phyloP scores from a whole-genome alignment of 164 flowering plant species.

The Stephania yunnanensis region DNA sequence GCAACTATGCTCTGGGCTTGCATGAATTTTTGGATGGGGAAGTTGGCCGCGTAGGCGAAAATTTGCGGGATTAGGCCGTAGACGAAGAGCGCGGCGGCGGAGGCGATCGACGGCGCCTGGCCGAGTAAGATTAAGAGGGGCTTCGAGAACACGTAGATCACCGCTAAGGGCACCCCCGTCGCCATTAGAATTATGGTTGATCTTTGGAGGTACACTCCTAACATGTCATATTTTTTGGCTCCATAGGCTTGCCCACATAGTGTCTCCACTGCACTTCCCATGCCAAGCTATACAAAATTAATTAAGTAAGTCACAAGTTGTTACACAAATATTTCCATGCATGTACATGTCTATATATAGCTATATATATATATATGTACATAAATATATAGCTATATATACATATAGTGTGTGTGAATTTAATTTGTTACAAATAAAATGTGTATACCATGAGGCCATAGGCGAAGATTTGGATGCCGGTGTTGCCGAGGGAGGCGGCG shows the following conservation, averaged over 20 bases:
- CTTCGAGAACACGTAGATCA: conserved; percentile 45
- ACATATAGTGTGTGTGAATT: too few species aligned
- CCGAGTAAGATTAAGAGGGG: conserved; percentile 45
- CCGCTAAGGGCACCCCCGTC: conserved; percentile 37
- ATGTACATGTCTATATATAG: too few species aligned
- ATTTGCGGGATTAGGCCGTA: conserved; percentile 69
- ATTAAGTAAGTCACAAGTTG: too few species aligned
- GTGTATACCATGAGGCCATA: conserved; percentile 33
- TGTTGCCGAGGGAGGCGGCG: conserved; percentile 46
- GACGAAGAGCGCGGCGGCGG: conserved; percentile 48
- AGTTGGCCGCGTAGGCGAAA: conserved; percentile 60
- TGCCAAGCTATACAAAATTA: conserved; percentile 35
- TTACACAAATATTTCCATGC: too few species aligned
- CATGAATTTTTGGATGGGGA: conserved; percentile 69
- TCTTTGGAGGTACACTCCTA: conserved; percentile 47
- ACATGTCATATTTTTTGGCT: conserved; percentile 41
- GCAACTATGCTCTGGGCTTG: conserved; percentile 52
- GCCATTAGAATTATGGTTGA: conserved; percentile 35
- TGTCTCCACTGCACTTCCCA: conserved; percentile 70
- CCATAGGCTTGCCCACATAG: conserved; percentile 61
- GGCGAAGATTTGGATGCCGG: conserved; percentile 40
- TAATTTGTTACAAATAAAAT: too few species aligned
- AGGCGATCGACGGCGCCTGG: conserved; percentile 37
- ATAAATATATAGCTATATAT: too few species aligned
- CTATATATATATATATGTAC: too few species aligned